These are phyloP conservation scores for Fusarium tjaetaba DNA, from an alignment of 2,329 filamentous ascomycete species.

Conservation along the genomic window DNA sequence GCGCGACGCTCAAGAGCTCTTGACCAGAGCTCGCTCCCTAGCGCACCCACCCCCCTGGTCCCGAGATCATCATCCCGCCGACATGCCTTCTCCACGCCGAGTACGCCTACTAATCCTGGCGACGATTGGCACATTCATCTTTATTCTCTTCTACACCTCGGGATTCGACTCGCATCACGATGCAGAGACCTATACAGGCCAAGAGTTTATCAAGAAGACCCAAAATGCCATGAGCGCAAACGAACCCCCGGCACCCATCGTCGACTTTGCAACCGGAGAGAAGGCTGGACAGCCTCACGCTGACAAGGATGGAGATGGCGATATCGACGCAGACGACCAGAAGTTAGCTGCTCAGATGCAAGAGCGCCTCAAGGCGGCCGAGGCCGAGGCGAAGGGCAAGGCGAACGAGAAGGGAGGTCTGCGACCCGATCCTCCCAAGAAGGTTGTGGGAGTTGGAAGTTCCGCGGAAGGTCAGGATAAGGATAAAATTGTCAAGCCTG, in stretches of 20 bases:
- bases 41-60: conserved; percentile 20
- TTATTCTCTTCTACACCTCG: conserved; percentile 78
- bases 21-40: conserved; percentile 46
- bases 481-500: conserved; percentile 54
- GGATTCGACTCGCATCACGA: conserved; percentile 62
- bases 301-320: conserved; percentile 65
- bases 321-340: conserved; percentile 66
- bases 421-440: conserved; percentile 66
- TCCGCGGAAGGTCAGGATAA: conserved; percentile 62
- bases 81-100: conserved; percentile 77
- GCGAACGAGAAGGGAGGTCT: conserved; percentile 73
- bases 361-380: conserved; percentile 73
- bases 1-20: conserved; percentile 19
- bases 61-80: conserved; percentile 30
- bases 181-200: conserved; percentile 55
- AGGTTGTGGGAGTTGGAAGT: conserved; percentile 68
- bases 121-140: conserved; percentile 70
- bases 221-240: conserved; percentile 61
- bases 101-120: conserved; percentile 73
- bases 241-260: conserved; percentile 50
- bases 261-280: conserved; percentile 53
- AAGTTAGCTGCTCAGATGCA: conserved; percentile 62
- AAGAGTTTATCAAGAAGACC: conserved; percentile 70
- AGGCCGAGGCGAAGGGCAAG: conserved; percentile 73
- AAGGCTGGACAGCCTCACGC: conserved; percentile 53